Conservation (phyloP, 208 protist species). For the Crithidia brevicula region DNA sequence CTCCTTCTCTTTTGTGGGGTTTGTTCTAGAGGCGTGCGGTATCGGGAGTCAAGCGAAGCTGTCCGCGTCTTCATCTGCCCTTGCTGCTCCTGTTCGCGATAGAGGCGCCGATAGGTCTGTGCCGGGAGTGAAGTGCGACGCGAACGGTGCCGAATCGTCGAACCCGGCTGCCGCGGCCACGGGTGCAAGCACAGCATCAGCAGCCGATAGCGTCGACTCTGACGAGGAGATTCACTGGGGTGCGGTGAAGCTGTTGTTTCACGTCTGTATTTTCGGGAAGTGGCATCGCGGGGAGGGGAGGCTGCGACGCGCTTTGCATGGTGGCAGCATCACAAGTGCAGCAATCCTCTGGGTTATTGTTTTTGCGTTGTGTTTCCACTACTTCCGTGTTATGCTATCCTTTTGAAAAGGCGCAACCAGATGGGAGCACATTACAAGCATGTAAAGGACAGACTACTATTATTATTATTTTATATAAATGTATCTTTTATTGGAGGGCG, state of each 20-base stretch:
- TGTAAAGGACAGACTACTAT: too few relatives aligned
- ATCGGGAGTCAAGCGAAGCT: slow-evolving; percentile 33
- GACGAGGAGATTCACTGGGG: slow-evolving; percentile 72
- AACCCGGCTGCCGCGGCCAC: not conserved
- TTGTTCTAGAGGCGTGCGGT: slow-evolving; percentile 66
- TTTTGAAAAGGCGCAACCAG: too few relatives aligned
- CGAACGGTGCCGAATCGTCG: not conserved
- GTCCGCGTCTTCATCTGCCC: not conserved
- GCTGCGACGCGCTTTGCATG: slow-evolving; percentile 47
- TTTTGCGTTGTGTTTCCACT: slow-evolving; percentile 90
- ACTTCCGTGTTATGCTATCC: slow-evolving; percentile 95
- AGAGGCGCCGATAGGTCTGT: not conserved
- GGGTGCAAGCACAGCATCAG: not conserved
- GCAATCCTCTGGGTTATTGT: slow-evolving; percentile 40
- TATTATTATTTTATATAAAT: too few relatives aligned
- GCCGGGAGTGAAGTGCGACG: not conserved
- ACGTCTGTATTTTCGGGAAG: slow-evolving; percentile 96
- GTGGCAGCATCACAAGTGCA: slow-evolving; percentile 47
- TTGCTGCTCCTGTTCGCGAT: not conserved
- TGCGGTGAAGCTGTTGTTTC: slow-evolving; percentile 97
- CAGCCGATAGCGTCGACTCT: slow-evolving; percentile 3
- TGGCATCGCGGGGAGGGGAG: slow-evolving; percentile 48
- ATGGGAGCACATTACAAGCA: too few relatives aligned
- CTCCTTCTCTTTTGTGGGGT: slow-evolving; percentile 74
- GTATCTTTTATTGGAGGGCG: too few relatives aligned